phyloP scores from a whole-genome alignment of 106 monocot genomes.

The Dioscorea zingiberensis region DNA sequence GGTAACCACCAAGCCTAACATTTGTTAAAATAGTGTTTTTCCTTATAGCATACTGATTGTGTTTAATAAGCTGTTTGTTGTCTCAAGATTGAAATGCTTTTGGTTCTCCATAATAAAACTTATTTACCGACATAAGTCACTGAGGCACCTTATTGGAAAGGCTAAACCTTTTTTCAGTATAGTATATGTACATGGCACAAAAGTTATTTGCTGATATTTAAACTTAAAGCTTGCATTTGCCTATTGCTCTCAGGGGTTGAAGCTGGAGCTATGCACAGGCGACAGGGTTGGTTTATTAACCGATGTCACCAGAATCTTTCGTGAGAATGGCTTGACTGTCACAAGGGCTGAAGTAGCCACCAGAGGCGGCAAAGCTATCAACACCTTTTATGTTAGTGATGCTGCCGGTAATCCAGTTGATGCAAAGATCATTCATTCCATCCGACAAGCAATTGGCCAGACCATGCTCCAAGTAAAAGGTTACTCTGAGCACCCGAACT shows the following conservation, averaged over 20 bases:
- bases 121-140: too few species aligned
- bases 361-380: conserved; percentile 22
- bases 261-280: conserved; percentile 30
- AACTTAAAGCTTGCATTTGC: too few species aligned
- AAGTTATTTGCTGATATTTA: too few species aligned
- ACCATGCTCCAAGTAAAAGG: conserved; percentile 26
- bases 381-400: conserved; percentile 34
- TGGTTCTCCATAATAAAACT: too few species aligned
- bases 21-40: too few species aligned
- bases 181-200: too few species aligned
- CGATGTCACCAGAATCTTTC: conserved; percentile 30
- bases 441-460: conserved; percentile 20
- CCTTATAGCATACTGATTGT: too few species aligned
- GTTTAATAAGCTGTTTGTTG: too few species aligned
- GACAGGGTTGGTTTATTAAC: conserved; percentile 29
- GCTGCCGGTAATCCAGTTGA: conserved; percentile 20
- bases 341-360: conserved; percentile 36
- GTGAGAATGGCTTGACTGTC: conserved; percentile 28
- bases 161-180: too few species aligned
- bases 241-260: conserved; percentile 15
- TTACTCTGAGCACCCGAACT: background rate
- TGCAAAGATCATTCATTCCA: conserved; percentile 20
- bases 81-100: too few species aligned
- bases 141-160: too few species aligned
- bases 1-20: too few species aligned